Evolutionary conservation across 306 rosid species (phyloP), one percentile per base, ranked within the genome.

Genomic region (Vigna radiata): DNA sequence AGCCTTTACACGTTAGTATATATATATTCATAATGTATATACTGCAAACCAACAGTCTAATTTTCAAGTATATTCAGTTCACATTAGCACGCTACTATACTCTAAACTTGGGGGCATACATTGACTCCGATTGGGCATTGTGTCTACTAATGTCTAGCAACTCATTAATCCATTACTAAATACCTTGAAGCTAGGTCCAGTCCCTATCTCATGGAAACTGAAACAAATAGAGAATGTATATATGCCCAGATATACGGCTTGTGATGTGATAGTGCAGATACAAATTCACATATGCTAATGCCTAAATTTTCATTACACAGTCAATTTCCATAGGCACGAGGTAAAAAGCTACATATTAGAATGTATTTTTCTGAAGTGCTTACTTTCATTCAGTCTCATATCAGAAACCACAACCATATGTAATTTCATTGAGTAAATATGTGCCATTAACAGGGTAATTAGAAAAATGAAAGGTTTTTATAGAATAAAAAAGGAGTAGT

Each of bases 401-500:
- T 25, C 21, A 60, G 18, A 61, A 37, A 21, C 63, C 25, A 52
- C 6, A 44, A 64, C 31, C 50, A 46, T 46, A 16, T 60, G 6
- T 56, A n/a, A 15, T 6, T 53, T 61, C 67, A 16, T 4, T 36
- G 52, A 33, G 48, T 18, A 44, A 73, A 55, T 9, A 25, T 39
- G 43, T 19, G 44, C 5, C 23, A 31, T 29, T 12, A 14, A 19
- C 27, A 31, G 0, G 69, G 16, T 58, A 58, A 39, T 19, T 48
- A 11, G 11, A 18, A 36, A 16, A 75, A 33, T 8, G 6, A 60
- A 43, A 58, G 27, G 27, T 68, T 68, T 25, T 14, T 16, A 23
- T 43, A 60, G 65, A 79, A 58, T 25, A 15, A 7, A 61, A 23
- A 72, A 70, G 18, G 21, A 75, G 62, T 77, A 72, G 53, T 27